phyloP scores from a whole-genome alignment of 2,329 filamentous ascomycete species.

The Aspergillus fischeri region DNA sequence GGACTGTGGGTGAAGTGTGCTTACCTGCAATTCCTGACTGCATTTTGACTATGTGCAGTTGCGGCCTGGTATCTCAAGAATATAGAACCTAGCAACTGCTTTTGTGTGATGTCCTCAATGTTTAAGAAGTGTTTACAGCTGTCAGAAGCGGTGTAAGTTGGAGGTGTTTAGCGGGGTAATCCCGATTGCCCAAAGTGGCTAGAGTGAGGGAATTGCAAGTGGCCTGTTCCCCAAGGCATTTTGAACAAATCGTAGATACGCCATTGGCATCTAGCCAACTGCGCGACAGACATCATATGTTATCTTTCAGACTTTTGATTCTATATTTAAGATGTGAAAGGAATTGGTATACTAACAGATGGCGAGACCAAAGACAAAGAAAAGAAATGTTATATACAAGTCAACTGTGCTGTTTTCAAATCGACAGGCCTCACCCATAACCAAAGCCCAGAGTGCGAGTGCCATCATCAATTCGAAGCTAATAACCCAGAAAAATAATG shows the following conservation, averaged over 20 bases:
- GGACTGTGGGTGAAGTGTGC: not conserved
- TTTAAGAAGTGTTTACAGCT: slow-evolving; percentile 18
- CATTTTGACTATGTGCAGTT: slow-evolving; percentile 31
- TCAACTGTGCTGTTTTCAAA: slow-evolving; percentile 8
- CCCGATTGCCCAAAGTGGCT: not conserved
- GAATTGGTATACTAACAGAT: slow-evolving; percentile 8
- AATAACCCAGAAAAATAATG: slow-evolving; percentile 9
- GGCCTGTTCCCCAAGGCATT: not conserved
- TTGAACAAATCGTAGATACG: not conserved
- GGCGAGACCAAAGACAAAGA: slow-evolving; percentile 4
- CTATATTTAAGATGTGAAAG: slow-evolving; percentile 4
- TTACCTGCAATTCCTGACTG: slow-evolving; percentile 49
- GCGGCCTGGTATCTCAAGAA: slow-evolving; percentile 5
- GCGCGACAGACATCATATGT: not conserved
- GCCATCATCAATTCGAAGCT: slow-evolving; percentile 1
- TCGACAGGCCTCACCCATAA: slow-evolving; percentile 4
- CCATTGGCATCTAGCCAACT: not conserved
- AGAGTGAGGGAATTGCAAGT: not conserved
- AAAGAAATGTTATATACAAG: slow-evolving; percentile 19
- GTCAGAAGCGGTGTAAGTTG: slow-evolving; percentile 23
- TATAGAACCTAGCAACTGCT: slow-evolving; percentile 7
- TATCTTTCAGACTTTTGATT: not conserved
- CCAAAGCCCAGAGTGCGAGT: slow-evolving; percentile 1
- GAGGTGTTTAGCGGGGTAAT: slow-evolving; percentile 12
- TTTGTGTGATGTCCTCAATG: not conserved